Base-by-base conservation (phyloP, 2,329 filamentous ascomycete genomes). In the Fusarium sp. region DNA sequence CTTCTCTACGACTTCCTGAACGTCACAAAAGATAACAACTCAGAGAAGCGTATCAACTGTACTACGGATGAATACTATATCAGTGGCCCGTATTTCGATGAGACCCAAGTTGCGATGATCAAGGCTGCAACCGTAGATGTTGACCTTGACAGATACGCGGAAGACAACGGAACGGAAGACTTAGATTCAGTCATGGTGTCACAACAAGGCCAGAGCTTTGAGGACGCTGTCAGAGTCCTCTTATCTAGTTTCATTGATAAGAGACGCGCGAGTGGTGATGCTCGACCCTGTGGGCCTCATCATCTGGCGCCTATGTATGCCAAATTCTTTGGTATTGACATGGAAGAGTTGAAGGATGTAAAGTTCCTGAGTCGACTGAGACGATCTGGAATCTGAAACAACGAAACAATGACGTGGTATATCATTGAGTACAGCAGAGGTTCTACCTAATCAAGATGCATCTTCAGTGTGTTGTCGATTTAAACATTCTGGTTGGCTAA, bases 1-100 rank as follows among this genome's bases (percentile, higher is more conserved):
- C 59, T 62, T 60, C 24, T 62, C 16, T n/a, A 60, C 16, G 59
- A 62, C 38, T 52, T 60, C 38, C 59, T 62, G 16, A 52, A 40
- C 13, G 20, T 52, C 4, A 40, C 10, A 3, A 60, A 60, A 25
- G 45, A 60, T 20, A 18, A 16, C 20, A 24, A 49, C 18, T 59
- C 54, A 7, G 13, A 59, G 24, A 45, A 60, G 13, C 59, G 55
- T 25, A 44, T 62, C n/a, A 59, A 45, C 27, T 51, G 16, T 16
- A 60, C 59, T 12, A 40, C 25, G 8, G n/a, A 60, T 18, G 54
- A 51, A 30, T 16, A 51, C 38, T 60, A 59, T 8, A 51, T 51
- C 38, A 62, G 54, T 27, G 24, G 9, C 8, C 59, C 54, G 11
- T 59, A 51, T 25, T 59, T 62, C 16, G 45, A 62, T 20, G 29